Evolutionary conservation across 176 grass and related monocot species (phyloP).

Genomic region (Hordeum vulgare): MorexV3_pseudomolecules_assembly NC_058518.1:138001249-138001748

Average conservation of each 20-base stretch:
- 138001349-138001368: neutral
- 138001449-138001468: slow-evolving; percentile 76
- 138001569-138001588: neutral
- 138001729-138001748: slow-evolving; percentile 95
- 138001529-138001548: slow-evolving; percentile 50
- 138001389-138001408: slow-evolving; percentile 59
- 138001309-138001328: slow-evolving; percentile 94
- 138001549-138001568: slow-evolving; percentile 16
- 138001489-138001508: slow-evolving; percentile 78
- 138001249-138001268: slow-evolving; percentile 94
- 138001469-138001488: slow-evolving; percentile 54
- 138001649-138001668: slow-evolving; percentile 98
- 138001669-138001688: slow-evolving; percentile 90
- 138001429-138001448: slow-evolving; percentile 99
- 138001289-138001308: slow-evolving; percentile 99
- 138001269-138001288: slow-evolving; percentile 87
- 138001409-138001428: slow-evolving; percentile 96
- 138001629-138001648: slow-evolving; percentile 86
- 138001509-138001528: slow-evolving; percentile 97
- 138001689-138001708: slow-evolving; percentile 79
- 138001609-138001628: slow-evolving; percentile 71
- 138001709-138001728: slow-evolving; percentile 89
- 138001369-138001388: slow-evolving; percentile 8
- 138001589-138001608: slow-evolving; percentile 21
- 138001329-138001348: neutral